Conservation (phyloP, 345 rosid genomes). For the Eucalyptus sideroxylon region DNA sequence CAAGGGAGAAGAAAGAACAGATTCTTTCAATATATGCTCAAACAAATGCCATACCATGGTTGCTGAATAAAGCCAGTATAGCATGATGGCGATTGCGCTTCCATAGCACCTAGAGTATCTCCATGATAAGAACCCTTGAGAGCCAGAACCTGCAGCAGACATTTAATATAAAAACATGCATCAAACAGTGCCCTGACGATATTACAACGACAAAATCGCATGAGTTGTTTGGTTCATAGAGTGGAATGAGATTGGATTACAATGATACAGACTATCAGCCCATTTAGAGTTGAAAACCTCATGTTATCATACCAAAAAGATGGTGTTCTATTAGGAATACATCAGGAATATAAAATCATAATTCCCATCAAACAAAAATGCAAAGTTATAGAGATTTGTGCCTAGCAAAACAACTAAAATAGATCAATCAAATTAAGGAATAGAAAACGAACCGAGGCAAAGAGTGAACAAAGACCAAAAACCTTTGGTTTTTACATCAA, state of each 20-base stretch:
- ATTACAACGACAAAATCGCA: neutral
- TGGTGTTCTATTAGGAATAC: neutral
- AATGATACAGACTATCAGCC: neutral
- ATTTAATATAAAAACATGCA: neutral
- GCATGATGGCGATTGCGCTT: slow-evolving; percentile 93
- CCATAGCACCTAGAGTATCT: slow-evolving; percentile 98
- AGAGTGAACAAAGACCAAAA: neutral
- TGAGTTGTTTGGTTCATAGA: neutral
- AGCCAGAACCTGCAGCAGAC: slow-evolving; percentile 59
- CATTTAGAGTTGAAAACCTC: neutral
- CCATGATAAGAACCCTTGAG: slow-evolving; percentile 95
- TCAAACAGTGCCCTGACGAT: neutral
- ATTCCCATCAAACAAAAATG: neutral
- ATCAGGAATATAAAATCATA: neutral
- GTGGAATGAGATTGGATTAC: neutral
- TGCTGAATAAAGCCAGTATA: slow-evolving; percentile 92
- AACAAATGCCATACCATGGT: slow-evolving; percentile 56
- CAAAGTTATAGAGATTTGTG: neutral
- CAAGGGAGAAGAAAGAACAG: neutral
- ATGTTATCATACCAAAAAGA: neutral
- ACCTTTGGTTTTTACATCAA: neutral
- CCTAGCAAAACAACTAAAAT: neutral
- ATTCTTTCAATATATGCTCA: neutral
- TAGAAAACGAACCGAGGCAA: neutral
- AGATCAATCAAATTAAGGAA: neutral